phyloP scores from a whole-genome alignment of 257 asterid genomes.

The Solanum pimpinellifolium region DNA sequence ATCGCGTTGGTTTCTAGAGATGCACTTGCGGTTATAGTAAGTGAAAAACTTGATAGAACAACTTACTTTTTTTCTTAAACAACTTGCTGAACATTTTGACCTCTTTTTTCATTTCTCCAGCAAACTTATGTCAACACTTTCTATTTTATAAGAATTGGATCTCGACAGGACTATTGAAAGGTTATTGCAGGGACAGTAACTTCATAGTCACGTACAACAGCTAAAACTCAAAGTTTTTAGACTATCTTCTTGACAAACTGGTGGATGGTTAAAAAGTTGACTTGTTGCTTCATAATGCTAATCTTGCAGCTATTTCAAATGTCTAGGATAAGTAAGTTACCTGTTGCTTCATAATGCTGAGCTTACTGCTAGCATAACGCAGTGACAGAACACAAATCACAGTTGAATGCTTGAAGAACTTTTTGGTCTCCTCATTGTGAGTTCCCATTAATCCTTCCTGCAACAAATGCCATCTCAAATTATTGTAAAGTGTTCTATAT shows the following conservation, averaged over 20 bases:
- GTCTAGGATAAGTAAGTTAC: slow-evolving; percentile 13
- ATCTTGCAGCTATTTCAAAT: not conserved
- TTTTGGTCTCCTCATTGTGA: slow-evolving; percentile 87
- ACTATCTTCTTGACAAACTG: not conserved
- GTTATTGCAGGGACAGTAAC: not conserved
- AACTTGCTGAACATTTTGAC: not conserved
- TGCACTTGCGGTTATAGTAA: too few relatives aligned
- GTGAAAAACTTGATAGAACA: too few relatives aligned
- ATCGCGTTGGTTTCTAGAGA: too few relatives aligned
- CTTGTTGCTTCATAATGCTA: slow-evolving; percentile 71
- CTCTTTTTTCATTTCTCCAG: not conserved
- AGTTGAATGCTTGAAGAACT: slow-evolving; percentile 75
- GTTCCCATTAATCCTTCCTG: slow-evolving; percentile 86
- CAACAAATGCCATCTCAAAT: not conserved
- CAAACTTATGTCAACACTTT: not conserved
- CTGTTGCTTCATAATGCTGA: slow-evolving; percentile 69
- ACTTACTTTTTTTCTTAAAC: too few relatives aligned
- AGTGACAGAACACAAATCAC: slow-evolving; percentile 85
- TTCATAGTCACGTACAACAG: not conserved
- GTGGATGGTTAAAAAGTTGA: not conserved
- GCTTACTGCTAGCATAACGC: slow-evolving; percentile 79
- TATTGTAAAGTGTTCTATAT: not conserved
- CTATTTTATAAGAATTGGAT: not conserved
- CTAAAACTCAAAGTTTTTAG: not conserved
- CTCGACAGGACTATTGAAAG: not conserved